Conservation (phyloP, 2,329 filamentous ascomycete species). For the Berkeleyomyces basicola region DNA sequence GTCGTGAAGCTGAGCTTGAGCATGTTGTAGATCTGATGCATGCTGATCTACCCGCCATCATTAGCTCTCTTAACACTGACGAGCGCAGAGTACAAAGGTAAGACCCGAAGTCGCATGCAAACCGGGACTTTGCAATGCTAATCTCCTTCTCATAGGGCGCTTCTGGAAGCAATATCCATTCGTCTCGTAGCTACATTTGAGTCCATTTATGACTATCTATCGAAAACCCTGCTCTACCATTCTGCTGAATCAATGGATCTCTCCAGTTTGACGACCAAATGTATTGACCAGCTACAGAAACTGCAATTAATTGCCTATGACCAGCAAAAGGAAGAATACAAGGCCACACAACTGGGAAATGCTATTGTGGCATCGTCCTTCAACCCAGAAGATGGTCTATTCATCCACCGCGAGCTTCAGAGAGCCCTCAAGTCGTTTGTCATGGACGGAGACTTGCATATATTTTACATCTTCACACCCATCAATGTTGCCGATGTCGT, state of each 20-base stretch:
- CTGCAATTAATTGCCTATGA: constrained; percentile 35
- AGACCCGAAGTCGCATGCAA: neutral
- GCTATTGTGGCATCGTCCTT: constrained; percentile 59
- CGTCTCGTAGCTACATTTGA: constrained; percentile 48
- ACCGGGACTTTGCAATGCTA: neutral
- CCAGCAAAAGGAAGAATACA: constrained; percentile 30
- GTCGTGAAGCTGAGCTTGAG: constrained; percentile 49
- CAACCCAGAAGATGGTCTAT: constrained; percentile 58
- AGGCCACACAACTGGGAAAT: constrained; percentile 47
- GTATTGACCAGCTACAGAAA: constrained; percentile 39
- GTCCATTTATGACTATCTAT: constrained; percentile 50
- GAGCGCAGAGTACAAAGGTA: constrained; percentile 52
- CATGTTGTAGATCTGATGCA: constrained; percentile 54
- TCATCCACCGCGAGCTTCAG: constrained; percentile 52
- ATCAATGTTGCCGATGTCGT: constrained; percentile 36
- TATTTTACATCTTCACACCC: constrained; percentile 62
- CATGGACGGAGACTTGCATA: constrained; percentile 67
- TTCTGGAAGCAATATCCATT: constrained; percentile 55
- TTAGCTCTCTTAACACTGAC: constrained; percentile 51
- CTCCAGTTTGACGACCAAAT: constrained; percentile 36
- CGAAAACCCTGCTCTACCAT: constrained; percentile 47
- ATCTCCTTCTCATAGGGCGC: constrained; percentile 31
- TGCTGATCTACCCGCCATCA: constrained; percentile 52
- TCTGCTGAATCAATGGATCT: constrained; percentile 35
- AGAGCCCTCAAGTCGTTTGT: constrained; percentile 56